Percentiles rank a stretch among this genome's conserved stretches.
Conservation (phyloP, 495 filamentous ascomycete genomes). For the Aspergillus nanangensis region DNA sequence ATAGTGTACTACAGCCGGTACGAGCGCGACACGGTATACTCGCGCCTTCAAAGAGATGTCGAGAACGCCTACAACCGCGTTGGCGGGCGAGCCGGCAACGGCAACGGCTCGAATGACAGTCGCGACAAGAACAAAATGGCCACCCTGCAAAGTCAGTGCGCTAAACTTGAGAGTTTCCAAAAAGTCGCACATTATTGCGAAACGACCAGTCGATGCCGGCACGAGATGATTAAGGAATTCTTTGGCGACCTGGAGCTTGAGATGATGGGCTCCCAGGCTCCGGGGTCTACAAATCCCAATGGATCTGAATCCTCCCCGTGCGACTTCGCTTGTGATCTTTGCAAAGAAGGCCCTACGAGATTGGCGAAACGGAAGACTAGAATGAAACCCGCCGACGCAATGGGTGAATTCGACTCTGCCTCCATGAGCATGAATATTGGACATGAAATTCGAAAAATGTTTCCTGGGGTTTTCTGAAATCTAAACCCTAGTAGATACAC, state of each 20-base stretch:
- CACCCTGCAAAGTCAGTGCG: conserved; percentile 30
- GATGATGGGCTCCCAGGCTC: conserved; percentile 34
- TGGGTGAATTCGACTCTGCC: not conserved
- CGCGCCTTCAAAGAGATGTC: conserved; percentile 36
- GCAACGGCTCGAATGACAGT: conserved; percentile 3
- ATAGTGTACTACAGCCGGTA: conserved; percentile 85
- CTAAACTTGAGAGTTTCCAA: conserved; percentile 42
- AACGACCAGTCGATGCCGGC: conserved; percentile 64
- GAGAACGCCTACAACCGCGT: conserved; percentile 33
- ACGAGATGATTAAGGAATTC: conserved; percentile 71
- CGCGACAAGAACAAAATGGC: conserved; percentile 15
- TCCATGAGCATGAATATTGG: conserved; percentile 10
- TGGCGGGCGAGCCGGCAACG: conserved; percentile 10
- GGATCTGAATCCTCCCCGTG: conserved; percentile 44
- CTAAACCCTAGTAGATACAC: not conserved
- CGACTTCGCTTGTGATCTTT: conserved; percentile 85
- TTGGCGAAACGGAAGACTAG: conserved; percentile 58
- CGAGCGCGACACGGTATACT: conserved; percentile 71
- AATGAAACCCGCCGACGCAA: conserved; percentile 21
- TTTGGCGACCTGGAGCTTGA: conserved; percentile 64
- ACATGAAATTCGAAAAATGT: conserved; percentile 16
- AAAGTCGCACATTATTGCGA: conserved; percentile 80
- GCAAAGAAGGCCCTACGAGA: conserved; percentile 63
- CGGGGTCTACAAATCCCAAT: conserved; percentile 1
- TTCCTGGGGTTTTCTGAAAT: conserved; percentile 11